phyloP scores from a whole-genome alignment of 2,329 filamentous ascomycete species.

The Purpureocillium takamizusanense region DNA sequence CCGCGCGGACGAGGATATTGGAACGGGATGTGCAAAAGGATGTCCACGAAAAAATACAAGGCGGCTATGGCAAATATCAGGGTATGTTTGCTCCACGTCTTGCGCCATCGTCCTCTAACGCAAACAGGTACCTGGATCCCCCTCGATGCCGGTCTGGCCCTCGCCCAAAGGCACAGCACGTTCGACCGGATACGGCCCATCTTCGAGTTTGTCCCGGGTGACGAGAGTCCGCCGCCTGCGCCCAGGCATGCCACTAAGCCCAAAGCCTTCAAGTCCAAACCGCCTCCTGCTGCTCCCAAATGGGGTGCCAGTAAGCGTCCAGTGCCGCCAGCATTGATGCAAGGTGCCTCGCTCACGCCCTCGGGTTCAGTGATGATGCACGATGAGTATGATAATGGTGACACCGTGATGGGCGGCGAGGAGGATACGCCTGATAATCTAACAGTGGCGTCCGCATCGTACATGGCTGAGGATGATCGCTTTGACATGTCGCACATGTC shows the following conservation, averaged over 20 bases:
- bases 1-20: conserved; percentile 84
- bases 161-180: conserved; percentile 81
- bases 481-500: conserved; percentile 58
- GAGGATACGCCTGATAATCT: conserved; percentile 77
- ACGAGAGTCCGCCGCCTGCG: conserved; percentile 83
- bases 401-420: conserved; percentile 56
- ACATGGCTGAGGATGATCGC: conserved; percentile 75
- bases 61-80: conserved; percentile 97
- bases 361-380: conserved; percentile 13
- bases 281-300: conserved; percentile 43
- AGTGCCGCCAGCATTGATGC: not conserved
- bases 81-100: conserved; percentile 36
- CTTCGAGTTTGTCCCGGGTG: conserved; percentile 80
- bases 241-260: conserved; percentile 88
- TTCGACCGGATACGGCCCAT: conserved; percentile 77
- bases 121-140: conserved; percentile 86
- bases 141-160: conserved; percentile 65
- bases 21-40: conserved; percentile 97
- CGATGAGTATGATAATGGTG: conserved; percentile 59
- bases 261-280: conserved; percentile 53
- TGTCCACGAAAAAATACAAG: conserved; percentile 94
- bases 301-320: conserved; percentile 26
- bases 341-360: conserved; percentile 7
- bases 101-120: conserved; percentile 4
- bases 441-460: conserved; percentile 75